Base-by-base conservation (phyloP, 495 filamentous ascomycete species). In the Aspergillus hancockii region DNA sequence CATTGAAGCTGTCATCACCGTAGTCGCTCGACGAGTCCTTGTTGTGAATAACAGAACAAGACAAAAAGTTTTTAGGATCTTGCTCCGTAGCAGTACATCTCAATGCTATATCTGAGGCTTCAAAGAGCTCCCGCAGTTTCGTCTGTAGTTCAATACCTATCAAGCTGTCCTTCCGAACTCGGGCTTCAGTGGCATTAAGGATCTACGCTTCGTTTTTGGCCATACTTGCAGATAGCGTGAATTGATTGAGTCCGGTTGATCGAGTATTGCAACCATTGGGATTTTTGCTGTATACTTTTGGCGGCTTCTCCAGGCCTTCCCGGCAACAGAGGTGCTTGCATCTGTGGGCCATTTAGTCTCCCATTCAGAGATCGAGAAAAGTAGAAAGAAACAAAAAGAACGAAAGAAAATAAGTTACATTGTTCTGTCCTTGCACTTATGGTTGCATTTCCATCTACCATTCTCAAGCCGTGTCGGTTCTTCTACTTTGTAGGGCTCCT, bases 371-470 rank as follows among this genome's bases (percentile, higher is more conserved):
- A n/a, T n/a, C n/a, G n/a, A 57, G 34, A 22, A 45, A 21, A 1
- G 3, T 16, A 9, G 2, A n/a, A n/a, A 3, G 38, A 41, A 41
- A 14, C 12, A 2, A 41, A 38, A 6, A 41, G 16, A 28, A 28
- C 7, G 25, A 3, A 3, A 7, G 25, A 28, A 28, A 43, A 8
- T 8, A 14, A 49, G 72, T 55, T 75, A 83, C 71, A 76, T 85
- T n/a, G 81, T 86, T 60, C 88, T 89, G 59, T 90, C 83, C 36
- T 87, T 91, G 67, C 91, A 98, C 36, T 72, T 78, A 64, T 98
- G 93, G 57, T 92, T 92, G 74, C 93, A 98, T 45, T 81, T 81
- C 87, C 89, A 97, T 64, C 85, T 94, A 0, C 93, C 94, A 71
- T 93, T 97, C 0, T 82, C 74, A 56, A 95, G 82, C 60, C 79